A percentile compares a stretch with the other conserved stretches of the same genome.
Evolutionary conservation across 2,329 filamentous ascomycete genomes (phyloP).

Genomic region (Hypoxylon sp.): DNA sequence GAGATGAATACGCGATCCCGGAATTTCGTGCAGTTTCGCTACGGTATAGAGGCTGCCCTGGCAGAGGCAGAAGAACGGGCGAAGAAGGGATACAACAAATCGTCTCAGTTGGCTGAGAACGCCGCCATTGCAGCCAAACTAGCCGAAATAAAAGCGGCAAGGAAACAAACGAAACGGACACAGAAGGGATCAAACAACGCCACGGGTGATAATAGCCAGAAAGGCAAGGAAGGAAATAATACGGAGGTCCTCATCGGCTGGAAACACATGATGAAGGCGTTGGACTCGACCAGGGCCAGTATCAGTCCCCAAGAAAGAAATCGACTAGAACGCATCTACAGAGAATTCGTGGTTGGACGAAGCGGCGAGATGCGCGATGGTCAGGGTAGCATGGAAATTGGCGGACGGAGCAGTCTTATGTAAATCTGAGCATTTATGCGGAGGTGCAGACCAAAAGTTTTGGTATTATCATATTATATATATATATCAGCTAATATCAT

Average conservation of each 20-base stretch:
- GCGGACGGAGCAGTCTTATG: conserved; percentile 94
- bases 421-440: conserved; percentile 59
- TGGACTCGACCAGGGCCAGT: conserved; percentile 83
- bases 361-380: conserved; percentile 97
- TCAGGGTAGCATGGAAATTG: conserved; percentile 91
- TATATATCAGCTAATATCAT: conserved; percentile 3
- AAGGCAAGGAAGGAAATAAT: conserved; percentile 61
- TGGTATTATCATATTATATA: conserved; percentile 7
- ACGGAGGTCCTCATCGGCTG: conserved; percentile 86
- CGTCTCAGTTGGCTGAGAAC: conserved; percentile 77
- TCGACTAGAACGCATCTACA: conserved; percentile 85
- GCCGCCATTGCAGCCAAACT: conserved; percentile 87
- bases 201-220: conserved; percentile 47
- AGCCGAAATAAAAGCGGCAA: conserved; percentile 80
- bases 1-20: conserved; percentile 55
- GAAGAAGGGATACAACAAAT: conserved; percentile 64
- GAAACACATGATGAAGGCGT: conserved; percentile 84
- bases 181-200: conserved; percentile 55
- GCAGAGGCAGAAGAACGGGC: conserved; percentile 57
- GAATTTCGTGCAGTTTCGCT: conserved; percentile 87
- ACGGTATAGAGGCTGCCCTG: conserved; percentile 73
- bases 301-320: conserved; percentile 84
- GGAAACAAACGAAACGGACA: conserved; percentile 72
- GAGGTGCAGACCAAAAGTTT: conserved; percentile 14
- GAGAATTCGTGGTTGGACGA: conserved; percentile 91